A percentile compares a stretch with the other conserved stretches of the same genome.
Conservation (phyloP, 306 rosid genomes). For the Trichosanthes truncata region DNA sequence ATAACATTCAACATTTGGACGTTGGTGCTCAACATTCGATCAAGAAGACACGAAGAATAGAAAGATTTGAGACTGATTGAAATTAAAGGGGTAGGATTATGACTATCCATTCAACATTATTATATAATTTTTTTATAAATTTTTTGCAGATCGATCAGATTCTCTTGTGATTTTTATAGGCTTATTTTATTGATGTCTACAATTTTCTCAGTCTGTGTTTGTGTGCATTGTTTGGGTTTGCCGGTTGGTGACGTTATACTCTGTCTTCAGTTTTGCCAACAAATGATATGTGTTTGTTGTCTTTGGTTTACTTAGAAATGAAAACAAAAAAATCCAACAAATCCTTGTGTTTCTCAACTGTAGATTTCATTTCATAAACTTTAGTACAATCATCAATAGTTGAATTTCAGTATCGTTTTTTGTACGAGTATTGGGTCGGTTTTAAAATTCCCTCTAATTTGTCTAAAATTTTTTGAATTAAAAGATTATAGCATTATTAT, state of each 20-base stretch:
- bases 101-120: too few species aligned
- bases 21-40: too few species aligned
- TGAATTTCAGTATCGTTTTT: background rate
- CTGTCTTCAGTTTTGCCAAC: background rate
- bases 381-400: too few species aligned
- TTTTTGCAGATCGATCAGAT: background rate
- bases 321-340: background rate
- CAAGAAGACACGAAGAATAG: too few species aligned
- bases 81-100: too few species aligned
- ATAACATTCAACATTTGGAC: too few species aligned
- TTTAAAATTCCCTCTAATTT: too few species aligned
- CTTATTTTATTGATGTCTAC: background rate
- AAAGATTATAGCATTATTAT: too few species aligned
- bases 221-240: background rate
- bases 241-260: conserved; percentile 4
- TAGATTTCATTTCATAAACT: background rate
- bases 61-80: too few species aligned
- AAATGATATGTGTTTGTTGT: background rate
- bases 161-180: background rate
- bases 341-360: background rate
- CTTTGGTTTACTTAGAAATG: background rate
- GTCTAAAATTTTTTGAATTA: too few species aligned
- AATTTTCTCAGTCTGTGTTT: too few species aligned
- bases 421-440: too few species aligned
- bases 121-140: background rate